Percentiles rank a stretch among this genome's conserved stretches.
Conservation (phyloP, 1,139 yeast species). For the Candida sp. region DNA sequence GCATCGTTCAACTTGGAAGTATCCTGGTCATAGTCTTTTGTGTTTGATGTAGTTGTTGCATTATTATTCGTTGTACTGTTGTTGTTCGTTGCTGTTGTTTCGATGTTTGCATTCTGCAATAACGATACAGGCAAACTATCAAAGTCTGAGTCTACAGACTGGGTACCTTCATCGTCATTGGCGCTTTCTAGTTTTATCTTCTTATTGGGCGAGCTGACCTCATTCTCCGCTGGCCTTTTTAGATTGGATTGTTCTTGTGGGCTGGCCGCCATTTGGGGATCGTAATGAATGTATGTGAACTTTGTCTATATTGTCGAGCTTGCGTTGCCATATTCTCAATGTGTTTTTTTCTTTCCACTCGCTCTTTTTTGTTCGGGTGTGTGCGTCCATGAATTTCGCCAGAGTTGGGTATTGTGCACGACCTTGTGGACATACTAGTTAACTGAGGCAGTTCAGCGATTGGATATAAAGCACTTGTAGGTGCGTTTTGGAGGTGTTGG, state of each 20-base stretch:
- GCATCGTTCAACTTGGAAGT: constrained; percentile 93
- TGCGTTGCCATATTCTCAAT: not conserved
- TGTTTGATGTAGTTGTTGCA: constrained; percentile 12
- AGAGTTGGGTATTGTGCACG: not conserved
- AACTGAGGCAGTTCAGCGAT: not conserved
- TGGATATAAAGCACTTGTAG: too few relatives aligned
- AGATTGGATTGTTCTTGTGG: constrained; percentile 7
- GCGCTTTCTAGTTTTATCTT: constrained; percentile 18
- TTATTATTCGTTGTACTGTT: constrained; percentile 2
- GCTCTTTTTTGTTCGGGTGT: not conserved
- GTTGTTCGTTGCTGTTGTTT: not conserved
- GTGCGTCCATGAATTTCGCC: not conserved
- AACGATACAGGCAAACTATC: constrained; percentile 22
- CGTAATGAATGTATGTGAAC: not conserved
- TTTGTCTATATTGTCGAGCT: not conserved
- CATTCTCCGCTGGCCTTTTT: constrained; percentile 11
- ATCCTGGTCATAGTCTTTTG: constrained; percentile 39
- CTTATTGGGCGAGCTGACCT: constrained; percentile 12
- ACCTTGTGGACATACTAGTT: not conserved
- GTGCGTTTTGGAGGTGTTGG: too few relatives aligned
- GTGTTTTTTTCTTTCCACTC: not conserved
- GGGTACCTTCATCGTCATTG: constrained; percentile 4
- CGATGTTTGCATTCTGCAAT: constrained; percentile 17
- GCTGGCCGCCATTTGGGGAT: constrained; percentile 6
- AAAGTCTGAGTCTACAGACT: constrained; percentile 14